Evolutionary conservation across 345 rosid genomes (phyloP), one percentile per base, ranked within the genome.

Genomic region (Corymbia maculata): DNA sequence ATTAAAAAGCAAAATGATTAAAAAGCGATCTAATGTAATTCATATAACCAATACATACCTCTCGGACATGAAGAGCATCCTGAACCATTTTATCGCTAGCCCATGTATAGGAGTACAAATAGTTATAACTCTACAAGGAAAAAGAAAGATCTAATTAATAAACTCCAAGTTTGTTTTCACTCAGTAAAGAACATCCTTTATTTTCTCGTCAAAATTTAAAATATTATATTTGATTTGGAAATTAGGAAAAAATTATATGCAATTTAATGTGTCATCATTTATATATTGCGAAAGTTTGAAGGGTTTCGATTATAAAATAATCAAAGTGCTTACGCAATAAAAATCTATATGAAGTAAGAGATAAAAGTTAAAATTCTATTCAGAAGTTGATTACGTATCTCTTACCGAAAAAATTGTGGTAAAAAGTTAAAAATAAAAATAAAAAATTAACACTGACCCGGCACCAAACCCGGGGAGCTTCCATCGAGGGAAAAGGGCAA

Each of bases 11-110:
- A 32, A 70, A 70, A 70, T 4, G 2, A 32, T 70, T 32, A 32
- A 32, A 68, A 30, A 32, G 24, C 4, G 24, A 70, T 5, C 32
- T 70, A 32, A 17, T 3, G 2, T 51, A 51, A 47, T 24, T 51
- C 7, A 14, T 16, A 21, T 16, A 8, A 17, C 36, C 36, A 17
- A 85, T 28, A 44, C 87, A 12, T 91, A 91, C 94, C 93, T 90
- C 51, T 32, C 88, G 68, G 82, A 87, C 55, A 47, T 88, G 88
- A 17, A 92, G 90, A 53, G 93, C 92, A 9, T 52, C 70, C 85
- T 87, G 93, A n/a, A 91, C 94, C 30, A 85, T 42, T 52, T 50
- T 85, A 32, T 91, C 88, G 61, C 92, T 92, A 4, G 94, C 80
- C 80, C 47, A 92, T 4, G 92, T 88, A 70, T 93, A 93, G 90